Evolutionary conservation across 1,284 basidiomycete species (phyloP).

Genomic region (Athelia psychrophila): DNA sequence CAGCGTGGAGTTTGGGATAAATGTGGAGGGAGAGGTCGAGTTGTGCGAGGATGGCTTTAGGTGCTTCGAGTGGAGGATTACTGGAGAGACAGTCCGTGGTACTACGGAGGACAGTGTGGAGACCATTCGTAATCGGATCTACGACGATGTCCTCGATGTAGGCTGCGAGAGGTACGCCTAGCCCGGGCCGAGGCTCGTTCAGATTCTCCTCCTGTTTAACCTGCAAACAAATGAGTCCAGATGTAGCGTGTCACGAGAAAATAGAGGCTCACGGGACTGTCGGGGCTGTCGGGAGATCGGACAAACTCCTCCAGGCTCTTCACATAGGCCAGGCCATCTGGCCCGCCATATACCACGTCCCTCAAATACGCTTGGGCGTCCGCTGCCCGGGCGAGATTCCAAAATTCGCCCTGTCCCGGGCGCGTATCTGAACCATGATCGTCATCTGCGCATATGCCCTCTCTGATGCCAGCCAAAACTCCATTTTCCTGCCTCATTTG

Average conservation of each 20-base stretch:
- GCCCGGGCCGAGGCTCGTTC: slow-evolving; percentile 10
- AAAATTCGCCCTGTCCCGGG: slow-evolving; percentile 33
- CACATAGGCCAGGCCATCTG: slow-evolving; percentile 69
- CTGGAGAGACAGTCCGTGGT: slow-evolving; percentile 20
- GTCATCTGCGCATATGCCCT: slow-evolving; percentile 13
- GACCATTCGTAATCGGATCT: slow-evolving; percentile 59
- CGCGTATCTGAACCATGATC: slow-evolving; percentile 15
- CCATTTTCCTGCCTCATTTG: slow-evolving; percentile 35
- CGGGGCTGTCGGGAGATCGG: too few species aligned
- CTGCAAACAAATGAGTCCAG: background rate
- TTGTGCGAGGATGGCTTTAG: slow-evolving; percentile 22
- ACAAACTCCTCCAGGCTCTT: slow-evolving; percentile 73
- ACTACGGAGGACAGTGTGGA: slow-evolving; percentile 35
- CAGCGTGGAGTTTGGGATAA: slow-evolving; percentile 37
- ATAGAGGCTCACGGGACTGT: too few species aligned
- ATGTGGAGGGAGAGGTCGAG: slow-evolving; percentile 41
- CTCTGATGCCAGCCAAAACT: slow-evolving; percentile 30
- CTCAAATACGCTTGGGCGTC: slow-evolving; percentile 60
- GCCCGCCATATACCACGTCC: slow-evolving; percentile 73
- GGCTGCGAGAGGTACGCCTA: slow-evolving; percentile 47
- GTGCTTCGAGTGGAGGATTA: background rate
- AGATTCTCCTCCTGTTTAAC: background rate
- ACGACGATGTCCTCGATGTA: slow-evolving; percentile 60
- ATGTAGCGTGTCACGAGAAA: too few species aligned
- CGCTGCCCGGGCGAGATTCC: slow-evolving; percentile 41